A percentile compares a stretch with the other conserved stretches of the same genome.
phyloP scores from a whole-genome alignment of 129 eudicot genomes.

The Chrysanthemum seticuspe region DNA sequence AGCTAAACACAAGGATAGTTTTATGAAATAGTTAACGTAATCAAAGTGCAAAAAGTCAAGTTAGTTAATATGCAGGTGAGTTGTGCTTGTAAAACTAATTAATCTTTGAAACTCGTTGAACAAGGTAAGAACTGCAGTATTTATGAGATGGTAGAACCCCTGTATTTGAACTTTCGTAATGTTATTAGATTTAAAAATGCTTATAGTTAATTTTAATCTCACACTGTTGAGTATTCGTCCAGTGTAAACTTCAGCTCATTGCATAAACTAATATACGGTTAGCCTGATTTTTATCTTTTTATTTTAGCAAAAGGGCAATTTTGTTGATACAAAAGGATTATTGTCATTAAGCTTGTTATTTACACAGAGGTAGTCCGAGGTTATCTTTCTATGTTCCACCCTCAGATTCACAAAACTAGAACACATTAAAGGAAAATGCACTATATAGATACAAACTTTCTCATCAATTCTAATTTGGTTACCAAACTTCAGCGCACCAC shows the following conservation, averaged over 20 bases:
- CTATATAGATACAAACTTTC: not conserved
- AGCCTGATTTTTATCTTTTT: not conserved
- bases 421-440: not conserved
- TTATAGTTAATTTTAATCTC: not conserved
- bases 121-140: not conserved
- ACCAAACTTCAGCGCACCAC: not conserved
- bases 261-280: not conserved
- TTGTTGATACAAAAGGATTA: not conserved
- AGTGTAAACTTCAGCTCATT: not conserved
- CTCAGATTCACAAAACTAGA: not conserved
- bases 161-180: not conserved
- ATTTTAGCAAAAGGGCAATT: slow-evolving; percentile 5
- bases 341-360: not conserved
- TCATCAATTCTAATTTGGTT: not conserved
- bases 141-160: slow-evolving; percentile 6
- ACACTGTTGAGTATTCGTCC: not conserved
- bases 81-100: not conserved
- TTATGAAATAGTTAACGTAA: not conserved
- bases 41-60: not conserved
- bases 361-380: too few relatives aligned
- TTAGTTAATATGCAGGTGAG: too few relatives aligned
- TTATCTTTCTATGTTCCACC: too few relatives aligned
- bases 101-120: slow-evolving; percentile 5
- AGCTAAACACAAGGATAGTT: not conserved
- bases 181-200: not conserved